Evolutionary conservation across 2,329 filamentous ascomycete species (phyloP).

Genomic region (Bipolaris cookei): DNA sequence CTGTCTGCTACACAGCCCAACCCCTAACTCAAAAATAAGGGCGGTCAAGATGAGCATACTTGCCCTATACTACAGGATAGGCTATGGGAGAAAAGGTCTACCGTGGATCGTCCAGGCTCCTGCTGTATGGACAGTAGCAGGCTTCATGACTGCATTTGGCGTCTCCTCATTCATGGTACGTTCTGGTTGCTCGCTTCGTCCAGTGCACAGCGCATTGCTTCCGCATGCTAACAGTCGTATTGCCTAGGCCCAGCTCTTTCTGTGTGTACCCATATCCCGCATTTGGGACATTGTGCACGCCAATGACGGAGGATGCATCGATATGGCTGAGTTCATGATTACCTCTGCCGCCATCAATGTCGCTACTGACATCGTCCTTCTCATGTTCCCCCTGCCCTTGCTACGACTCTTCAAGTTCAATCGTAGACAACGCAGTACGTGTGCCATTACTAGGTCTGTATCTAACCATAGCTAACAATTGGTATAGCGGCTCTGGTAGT

Average conservation of each 20-base stretch:
- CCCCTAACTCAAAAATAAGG: conserved; percentile 17
- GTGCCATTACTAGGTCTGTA: too few relatives aligned
- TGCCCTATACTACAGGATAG: conserved; percentile 38
- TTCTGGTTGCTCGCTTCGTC: background rate
- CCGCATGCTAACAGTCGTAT: background rate
- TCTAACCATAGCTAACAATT: background rate
- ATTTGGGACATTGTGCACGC: conserved; percentile 28
- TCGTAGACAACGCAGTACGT: conserved; percentile 34
- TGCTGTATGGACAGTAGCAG: conserved; percentile 30
- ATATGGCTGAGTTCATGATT: conserved; percentile 28
- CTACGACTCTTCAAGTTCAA: conserved; percentile 34
- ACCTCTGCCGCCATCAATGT: conserved; percentile 35
- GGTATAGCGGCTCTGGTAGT: conserved; percentile 30
- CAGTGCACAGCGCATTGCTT: background rate
- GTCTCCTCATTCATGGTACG: conserved; percentile 32
- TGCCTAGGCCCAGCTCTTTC: conserved; percentile 28
- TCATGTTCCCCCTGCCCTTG: conserved; percentile 36
- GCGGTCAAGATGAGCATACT: conserved; percentile 42
- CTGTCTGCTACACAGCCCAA: background rate
- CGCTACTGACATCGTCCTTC: conserved; percentile 29
- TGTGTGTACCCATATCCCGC: conserved; percentile 29
- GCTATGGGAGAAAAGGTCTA: conserved; percentile 30
- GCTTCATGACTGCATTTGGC: conserved; percentile 29
- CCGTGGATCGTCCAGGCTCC: conserved; percentile 32
- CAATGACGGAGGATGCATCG: conserved; percentile 26